Conservation (phyloP, 139 green algal genomes). For the Micractinium conductrix region DNA sequence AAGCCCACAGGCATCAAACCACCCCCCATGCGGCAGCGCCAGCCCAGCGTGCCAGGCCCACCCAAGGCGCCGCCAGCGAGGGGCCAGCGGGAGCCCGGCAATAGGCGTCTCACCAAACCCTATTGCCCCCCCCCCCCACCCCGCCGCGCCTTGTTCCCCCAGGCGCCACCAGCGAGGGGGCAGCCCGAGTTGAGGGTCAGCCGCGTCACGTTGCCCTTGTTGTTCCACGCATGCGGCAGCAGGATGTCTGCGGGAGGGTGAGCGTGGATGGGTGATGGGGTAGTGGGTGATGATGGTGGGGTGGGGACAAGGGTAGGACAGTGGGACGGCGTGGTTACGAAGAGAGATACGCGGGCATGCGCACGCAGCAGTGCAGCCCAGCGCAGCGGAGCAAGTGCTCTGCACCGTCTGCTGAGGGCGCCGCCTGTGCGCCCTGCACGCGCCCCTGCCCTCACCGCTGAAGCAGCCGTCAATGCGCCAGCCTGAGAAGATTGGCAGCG, state of each 20-base stretch:
- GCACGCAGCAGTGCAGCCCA: neutral
- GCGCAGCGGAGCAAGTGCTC: neutral
- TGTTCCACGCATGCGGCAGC: neutral
- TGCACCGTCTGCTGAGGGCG: too few relatives aligned
- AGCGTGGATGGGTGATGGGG: neutral
- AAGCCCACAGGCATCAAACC: too few relatives aligned
- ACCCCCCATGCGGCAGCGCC: too few relatives aligned
- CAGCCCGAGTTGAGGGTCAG: neutral
- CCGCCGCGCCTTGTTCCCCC: neutral
- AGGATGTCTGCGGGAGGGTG: neutral
- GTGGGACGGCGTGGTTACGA: too few relatives aligned
- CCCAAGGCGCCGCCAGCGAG: too few relatives aligned
- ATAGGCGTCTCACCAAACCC: too few relatives aligned
- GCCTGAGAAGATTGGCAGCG: neutral
- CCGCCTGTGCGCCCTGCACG: too few relatives aligned
- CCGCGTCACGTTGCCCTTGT: neutral
- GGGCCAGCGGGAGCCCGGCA: too few relatives aligned
- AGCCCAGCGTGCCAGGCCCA: too few relatives aligned
- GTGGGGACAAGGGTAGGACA: too few relatives aligned
- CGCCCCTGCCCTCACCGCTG: neutral
- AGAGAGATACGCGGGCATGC: neutral
- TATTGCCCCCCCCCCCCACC: too few relatives aligned
- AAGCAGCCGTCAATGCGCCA: slow-evolving; percentile 4
- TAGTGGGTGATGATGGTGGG: neutral
- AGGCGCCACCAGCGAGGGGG: neutral